Conservation (phyloP, 371 early-diverging fungal genomes). For the Actinomortierella ambigua region DNA sequence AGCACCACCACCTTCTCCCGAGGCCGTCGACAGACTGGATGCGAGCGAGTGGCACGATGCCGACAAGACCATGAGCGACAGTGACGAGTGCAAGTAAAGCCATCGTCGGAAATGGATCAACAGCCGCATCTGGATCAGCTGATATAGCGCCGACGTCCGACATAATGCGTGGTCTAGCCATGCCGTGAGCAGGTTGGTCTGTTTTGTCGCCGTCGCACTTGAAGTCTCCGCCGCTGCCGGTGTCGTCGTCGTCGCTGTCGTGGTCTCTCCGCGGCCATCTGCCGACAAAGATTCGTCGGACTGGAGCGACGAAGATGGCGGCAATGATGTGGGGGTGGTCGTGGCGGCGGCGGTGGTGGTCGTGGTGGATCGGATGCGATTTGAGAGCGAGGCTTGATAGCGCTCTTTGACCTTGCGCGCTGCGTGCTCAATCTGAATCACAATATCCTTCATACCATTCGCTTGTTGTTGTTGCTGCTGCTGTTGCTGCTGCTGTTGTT, state of each 20-base stretch:
- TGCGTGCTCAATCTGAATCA: constrained; percentile 44
- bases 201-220: constrained; percentile 9
- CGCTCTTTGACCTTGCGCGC: constrained; percentile 43
- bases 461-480: not conserved
- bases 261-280: too few relatives aligned
- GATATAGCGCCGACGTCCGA: constrained; percentile 29
- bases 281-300: constrained; percentile 14
- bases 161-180: constrained; percentile 40
- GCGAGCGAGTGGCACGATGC: constrained; percentile 36
- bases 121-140: constrained; percentile 36
- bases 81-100: constrained; percentile 38
- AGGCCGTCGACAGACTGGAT: constrained; percentile 31
- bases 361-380: too few relatives aligned
- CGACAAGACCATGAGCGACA: constrained; percentile 36
- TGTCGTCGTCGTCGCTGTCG: constrained; percentile 1
- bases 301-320: too few relatives aligned
- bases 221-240: not conserved
- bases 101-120: constrained; percentile 45
- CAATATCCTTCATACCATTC: constrained; percentile 43
- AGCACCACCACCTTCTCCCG: not conserved
- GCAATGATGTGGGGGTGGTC: too few relatives aligned
- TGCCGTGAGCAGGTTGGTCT: constrained; percentile 34
- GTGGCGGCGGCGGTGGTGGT: too few relatives aligned
- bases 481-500: not conserved
- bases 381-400: too few relatives aligned